Evolutionary conservation across 176 grass and related monocot species (phyloP).

Genomic region (Oryza punctata): DNA sequence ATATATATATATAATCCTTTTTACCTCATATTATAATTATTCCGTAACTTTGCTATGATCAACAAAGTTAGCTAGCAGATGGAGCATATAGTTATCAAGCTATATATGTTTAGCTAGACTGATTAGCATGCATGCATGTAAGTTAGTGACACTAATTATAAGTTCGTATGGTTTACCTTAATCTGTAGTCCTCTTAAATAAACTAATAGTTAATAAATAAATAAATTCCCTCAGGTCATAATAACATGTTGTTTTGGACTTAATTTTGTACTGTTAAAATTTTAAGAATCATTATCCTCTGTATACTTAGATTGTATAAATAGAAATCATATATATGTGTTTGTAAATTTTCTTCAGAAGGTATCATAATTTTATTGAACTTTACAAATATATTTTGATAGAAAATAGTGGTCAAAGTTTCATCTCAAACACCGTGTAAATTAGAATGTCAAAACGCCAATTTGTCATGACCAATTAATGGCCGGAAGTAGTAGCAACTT

Average conservation of each 20-base stretch:
- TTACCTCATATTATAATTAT: not conserved
- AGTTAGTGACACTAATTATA: not conserved
- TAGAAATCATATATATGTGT: not conserved
- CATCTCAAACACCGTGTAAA: not conserved
- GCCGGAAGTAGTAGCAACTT: not conserved
- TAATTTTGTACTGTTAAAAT: not conserved
- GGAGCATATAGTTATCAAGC: not conserved
- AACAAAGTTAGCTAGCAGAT: not conserved
- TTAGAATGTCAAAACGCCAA: not conserved
- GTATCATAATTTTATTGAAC: not conserved
- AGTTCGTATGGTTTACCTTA: not conserved
- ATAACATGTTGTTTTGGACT: not conserved
- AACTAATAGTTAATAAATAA: too few species aligned
- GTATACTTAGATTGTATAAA: not conserved
- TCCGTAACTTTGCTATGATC: not conserved
- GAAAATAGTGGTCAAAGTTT: not conserved
- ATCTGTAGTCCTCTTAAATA: not conserved
- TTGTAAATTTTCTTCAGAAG: not conserved
- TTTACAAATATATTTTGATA: not conserved
- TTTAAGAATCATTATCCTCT: not conserved
- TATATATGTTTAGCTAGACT: not conserved
- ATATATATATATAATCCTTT: not conserved
- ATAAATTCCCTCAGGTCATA: not conserved
- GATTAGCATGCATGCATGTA: not conserved
- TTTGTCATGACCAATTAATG: not conserved